These are phyloP conservation scores for Drechslera avenae DNA, from an alignment of 2,329 filamentous ascomycete genomes.

Conservation along the genomic window DNA sequence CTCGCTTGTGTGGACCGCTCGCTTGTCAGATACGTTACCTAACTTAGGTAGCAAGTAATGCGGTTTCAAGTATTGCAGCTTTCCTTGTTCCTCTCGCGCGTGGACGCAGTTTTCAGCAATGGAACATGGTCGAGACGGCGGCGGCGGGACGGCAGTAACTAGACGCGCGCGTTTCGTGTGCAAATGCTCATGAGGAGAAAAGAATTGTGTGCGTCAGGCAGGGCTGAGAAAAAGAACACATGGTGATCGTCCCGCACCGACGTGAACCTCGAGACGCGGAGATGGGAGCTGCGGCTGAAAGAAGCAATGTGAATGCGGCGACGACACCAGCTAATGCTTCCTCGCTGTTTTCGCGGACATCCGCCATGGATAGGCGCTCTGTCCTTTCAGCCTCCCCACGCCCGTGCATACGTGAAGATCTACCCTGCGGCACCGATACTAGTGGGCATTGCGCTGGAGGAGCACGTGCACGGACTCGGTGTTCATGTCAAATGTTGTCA, in stretches of 20 bases:
- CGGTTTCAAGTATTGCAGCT: too few relatives aligned
- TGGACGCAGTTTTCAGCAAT: too few relatives aligned
- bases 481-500: constrained; percentile 15
- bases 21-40: too few relatives aligned
- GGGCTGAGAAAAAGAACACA: constrained; percentile 3
- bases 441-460: constrained; percentile 10
- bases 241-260: constrained; percentile 2
- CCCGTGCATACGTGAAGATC: constrained; percentile 5
- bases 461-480: constrained; percentile 13
- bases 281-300: too few relatives aligned
- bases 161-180: background rate
- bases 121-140: too few relatives aligned
- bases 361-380: background rate
- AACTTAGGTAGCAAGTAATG: too few relatives aligned
- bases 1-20: too few relatives aligned
- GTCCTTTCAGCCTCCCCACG: constrained; percentile 2
- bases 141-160: too few relatives aligned
- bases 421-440: background rate
- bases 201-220: background rate
- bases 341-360: background rate
- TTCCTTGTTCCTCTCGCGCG: too few relatives aligned
- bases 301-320: too few relatives aligned
- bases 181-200: too few relatives aligned
- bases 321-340: too few relatives aligned
- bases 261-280: background rate